A percentile compares a stretch with the other conserved stretches of the same genome.
Conservation (phyloP, 2,329 filamentous ascomycete genomes). For the Nemania serpens region DNA sequence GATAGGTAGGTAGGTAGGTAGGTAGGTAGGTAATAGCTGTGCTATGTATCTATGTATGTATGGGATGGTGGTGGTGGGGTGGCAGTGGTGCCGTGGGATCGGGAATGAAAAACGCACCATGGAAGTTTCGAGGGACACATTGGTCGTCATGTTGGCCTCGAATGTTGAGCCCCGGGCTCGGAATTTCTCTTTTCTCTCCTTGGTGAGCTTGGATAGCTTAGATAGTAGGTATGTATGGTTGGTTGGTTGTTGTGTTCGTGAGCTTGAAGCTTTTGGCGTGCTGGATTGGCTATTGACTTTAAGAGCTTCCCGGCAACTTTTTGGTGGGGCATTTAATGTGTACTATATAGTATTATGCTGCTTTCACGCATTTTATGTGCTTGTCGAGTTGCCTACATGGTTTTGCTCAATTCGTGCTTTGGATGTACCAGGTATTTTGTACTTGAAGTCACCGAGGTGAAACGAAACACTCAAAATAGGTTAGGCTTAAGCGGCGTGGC, state of each 20-base stretch:
- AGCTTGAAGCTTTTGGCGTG: slow-evolving; percentile 7
- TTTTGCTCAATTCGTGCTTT: no score
- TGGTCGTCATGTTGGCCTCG: slow-evolving; percentile 63
- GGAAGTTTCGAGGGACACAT: slow-evolving; percentile 80
- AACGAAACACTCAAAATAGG: no score
- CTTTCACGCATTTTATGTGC: no score
- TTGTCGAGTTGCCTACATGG: no score
- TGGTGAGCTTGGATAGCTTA: neutral
- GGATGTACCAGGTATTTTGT: no score
- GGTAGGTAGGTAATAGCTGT: no score
- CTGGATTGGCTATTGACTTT: no score
- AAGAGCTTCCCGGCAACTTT: slow-evolving; percentile 11
- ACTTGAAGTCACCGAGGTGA: no score
- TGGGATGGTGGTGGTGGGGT: slow-evolving; percentile 1
- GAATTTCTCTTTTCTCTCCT: neutral
- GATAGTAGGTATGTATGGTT: no score
- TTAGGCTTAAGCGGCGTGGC: no score
- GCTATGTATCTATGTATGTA: no score
- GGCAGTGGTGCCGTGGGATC: neutral
- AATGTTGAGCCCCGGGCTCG: neutral
- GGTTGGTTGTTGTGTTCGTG: neutral
- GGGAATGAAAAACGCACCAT: slow-evolving; percentile 64
- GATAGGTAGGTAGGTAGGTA: no score
- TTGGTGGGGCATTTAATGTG: slow-evolving; percentile 25
- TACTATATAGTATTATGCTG: neutral